Evolutionary conservation across 306 rosid species (phyloP), one percentile per base, ranked within the genome.

Genomic region (Lathyrus oleraceus): DNA sequence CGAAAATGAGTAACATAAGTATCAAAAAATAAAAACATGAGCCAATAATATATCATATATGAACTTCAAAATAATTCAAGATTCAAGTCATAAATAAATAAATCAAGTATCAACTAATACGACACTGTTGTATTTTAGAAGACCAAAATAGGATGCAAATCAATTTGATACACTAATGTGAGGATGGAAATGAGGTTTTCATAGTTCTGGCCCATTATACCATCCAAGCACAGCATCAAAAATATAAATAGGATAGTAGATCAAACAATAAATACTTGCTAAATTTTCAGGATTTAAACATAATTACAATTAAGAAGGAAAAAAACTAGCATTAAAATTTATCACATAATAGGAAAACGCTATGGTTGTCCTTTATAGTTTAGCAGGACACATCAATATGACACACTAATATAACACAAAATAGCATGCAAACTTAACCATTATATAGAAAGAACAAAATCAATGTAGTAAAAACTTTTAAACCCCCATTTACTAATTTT

Each of bases 221-320:
- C 39, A 35, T 35, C 39, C 10, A 35, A 35, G 10, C 39, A 8
- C 39, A 35, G 39, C 10, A 70, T 39, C 20, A 39, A 36, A 62
- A 62, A 0, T 32, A 32, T 32, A 62, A 19, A 54, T 6, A 52
- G n/a, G 16, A 36, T 23, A 53, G 47, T 53, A 19, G 36, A 65
- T 54, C 49, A 32, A 65, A 64, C 35, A 64, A 65, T 42, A 65
- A 73, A 53, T 39, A 64, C 15, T 65, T 11, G 72, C 57, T 39
- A 74, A 40, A n/a, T 65, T 56, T 17, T 42, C 61, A 71, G 44
- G 45, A 15, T 57, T 27, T 16, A 64, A 28, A 60, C 7, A 63
- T n/a, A 32, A 16, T 5, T 54, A 21, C 59, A 77, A 65, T 14
- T 28, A 52, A 43, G 43, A 17, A 25, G n/a, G 28, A 44, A 36